Base-by-base conservation (phyloP, 768 basidiomycete genomes). In the Clathrus columnatus region DNA sequence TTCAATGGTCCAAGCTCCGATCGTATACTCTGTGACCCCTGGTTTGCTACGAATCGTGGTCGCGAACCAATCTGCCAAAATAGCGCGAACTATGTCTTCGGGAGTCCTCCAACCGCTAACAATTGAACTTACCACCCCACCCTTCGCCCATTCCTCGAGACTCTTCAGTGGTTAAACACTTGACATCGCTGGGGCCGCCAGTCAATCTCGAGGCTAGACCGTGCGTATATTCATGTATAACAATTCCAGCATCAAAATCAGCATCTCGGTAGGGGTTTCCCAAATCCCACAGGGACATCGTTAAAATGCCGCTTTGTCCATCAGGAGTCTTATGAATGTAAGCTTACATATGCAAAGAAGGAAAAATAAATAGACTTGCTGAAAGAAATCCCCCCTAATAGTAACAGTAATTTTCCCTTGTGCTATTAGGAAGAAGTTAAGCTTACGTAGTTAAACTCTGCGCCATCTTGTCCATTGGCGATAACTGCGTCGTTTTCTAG, bases 1-100 rank as follows among this genome's bases (percentile, higher is more conserved):
- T n/a, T n/a, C n/a, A n/a, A n/a, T n/a, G 48, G 94, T 94, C 95
- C 95, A 99, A 7, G 88, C 78, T 47, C 95, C 95, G 93, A 98
- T 96, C 1, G 85, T 61, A 62, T 82, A 93, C 67, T n/a, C n/a
- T n/a, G n/a, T n/a, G n/a, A n/a, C n/a, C n/a, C 91, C 87, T 2
- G 78, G 76, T 72, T 92, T 88, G 50, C 1, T 70, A 64, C 93
- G 82, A 65, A 93, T 86, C 0, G 81, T 81, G 0, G 93, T 97
- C 5, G 92, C 94, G 50, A 96, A 71, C 73, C 84, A 92, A 62
- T 93, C 89, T 75, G n/a, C n/a, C 14, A 42, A 23, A 17, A 18
- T 5, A 24, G n/a, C n/a, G n/a, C n/a, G n/a, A n/a, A n/a, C n/a
- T n/a, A n/a, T n/a, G n/a, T n/a, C n/a, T n/a, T n/a, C n/a, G n/a